A percentile compares a stretch with the other conserved stretches of the same genome.
phyloP scores from a whole-genome alignment of 2,329 filamentous ascomycete genomes.

The Neospermospora avenae region DNA sequence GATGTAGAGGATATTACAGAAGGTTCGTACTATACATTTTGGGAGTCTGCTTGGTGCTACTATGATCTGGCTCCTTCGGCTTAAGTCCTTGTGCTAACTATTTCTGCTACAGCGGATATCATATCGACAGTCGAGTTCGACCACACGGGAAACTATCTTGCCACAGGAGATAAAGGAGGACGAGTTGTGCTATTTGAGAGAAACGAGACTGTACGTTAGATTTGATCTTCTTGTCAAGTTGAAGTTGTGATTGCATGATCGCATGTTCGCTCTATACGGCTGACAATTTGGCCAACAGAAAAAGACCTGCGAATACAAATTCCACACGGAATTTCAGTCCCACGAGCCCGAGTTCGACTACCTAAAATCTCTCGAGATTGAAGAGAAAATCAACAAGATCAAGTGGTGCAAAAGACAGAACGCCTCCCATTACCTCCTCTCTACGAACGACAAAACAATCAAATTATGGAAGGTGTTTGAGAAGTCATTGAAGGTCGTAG shows the following conservation, averaged over 20 bases:
- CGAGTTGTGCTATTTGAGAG: conserved; percentile 84
- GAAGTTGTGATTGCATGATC: not conserved
- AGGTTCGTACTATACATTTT: conserved; percentile 27
- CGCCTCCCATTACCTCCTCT: conserved; percentile 95
- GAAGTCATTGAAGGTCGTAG: conserved; percentile 97
- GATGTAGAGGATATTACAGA: conserved; percentile 70
- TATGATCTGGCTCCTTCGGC: not conserved
- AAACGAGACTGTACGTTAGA: conserved; percentile 77
- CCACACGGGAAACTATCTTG: conserved; percentile 84
- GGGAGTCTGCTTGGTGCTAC: not conserved
- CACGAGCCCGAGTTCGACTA: conserved; percentile 99
- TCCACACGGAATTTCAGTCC: conserved; percentile 99
- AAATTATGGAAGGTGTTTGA: conserved; percentile 99
- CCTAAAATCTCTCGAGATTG: conserved; percentile 97
- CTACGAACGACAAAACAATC: conserved; percentile 99
- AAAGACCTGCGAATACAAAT: conserved; percentile 99
- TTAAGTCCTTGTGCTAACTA: conserved; percentile 19
- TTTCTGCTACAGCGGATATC: conserved; percentile 64
- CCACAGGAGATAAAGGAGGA: conserved; percentile 86
- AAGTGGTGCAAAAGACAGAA: conserved; percentile 99
- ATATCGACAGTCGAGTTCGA: conserved; percentile 91
- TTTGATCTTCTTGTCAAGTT: not conserved
- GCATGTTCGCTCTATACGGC: conserved; percentile 17
- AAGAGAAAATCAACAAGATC: conserved; percentile 99
- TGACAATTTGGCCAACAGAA: conserved; percentile 59